These are phyloP conservation scores for Pinus taeda DNA, from an alignment of 75 land plant species.

Conservation along the genomic window DNA sequence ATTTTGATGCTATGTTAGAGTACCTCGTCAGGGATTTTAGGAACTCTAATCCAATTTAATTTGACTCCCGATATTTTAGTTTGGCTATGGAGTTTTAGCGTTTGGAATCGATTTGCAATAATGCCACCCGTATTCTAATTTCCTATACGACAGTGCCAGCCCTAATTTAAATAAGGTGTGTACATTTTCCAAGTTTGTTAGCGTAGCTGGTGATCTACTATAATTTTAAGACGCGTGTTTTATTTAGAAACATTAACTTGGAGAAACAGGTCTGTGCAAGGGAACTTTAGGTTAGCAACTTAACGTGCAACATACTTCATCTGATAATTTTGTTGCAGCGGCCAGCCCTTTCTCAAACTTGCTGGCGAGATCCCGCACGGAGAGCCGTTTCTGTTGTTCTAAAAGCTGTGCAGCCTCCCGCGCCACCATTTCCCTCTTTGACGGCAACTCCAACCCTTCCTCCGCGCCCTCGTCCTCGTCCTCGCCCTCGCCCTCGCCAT, in stretches of 20 bases:
- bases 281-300: too few species aligned
- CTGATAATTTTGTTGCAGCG: conserved; percentile 76
- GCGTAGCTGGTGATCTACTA: background rate
- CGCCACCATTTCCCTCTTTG: conserved; percentile 71
- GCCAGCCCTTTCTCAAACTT: conserved; percentile 89
- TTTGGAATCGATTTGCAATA: too few species aligned
- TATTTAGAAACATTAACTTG: background rate
- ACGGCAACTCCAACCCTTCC: conserved; percentile 21
- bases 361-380: conserved; percentile 87
- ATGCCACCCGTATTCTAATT: too few species aligned
- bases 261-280: background rate
- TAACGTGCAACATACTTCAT: conserved; percentile 42
- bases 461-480: conserved; percentile 39
- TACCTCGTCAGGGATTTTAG: too few species aligned
- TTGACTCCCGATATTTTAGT: too few species aligned
- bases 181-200: background rate
- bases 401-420: conserved; percentile 69
- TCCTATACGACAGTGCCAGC: too few species aligned
- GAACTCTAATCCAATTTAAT: too few species aligned
- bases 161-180: background rate
- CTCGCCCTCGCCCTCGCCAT: conserved; percentile 36
- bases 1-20: too few species aligned
- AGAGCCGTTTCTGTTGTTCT: conserved; percentile 79
- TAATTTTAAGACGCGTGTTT: background rate
- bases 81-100: too few species aligned